Conservation (phyloP, 306 rosid species). For the Vigna unguiculata region DNA sequence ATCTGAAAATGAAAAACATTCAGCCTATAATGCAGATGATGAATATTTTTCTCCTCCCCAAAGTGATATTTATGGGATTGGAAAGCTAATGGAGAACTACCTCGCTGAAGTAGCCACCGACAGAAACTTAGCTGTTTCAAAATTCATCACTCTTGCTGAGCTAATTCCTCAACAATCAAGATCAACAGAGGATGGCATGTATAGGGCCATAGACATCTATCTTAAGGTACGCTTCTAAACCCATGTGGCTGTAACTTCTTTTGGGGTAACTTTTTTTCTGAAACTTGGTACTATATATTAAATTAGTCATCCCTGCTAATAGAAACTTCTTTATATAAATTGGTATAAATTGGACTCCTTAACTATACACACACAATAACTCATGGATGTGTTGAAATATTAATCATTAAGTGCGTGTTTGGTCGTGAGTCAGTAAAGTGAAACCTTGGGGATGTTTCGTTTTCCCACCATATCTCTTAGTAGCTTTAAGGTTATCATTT, state of each 20-base stretch:
- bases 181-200: slow-evolving; percentile 83
- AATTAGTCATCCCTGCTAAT: not conserved
- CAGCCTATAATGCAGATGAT: slow-evolving; percentile 52
- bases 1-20: slow-evolving; percentile 48
- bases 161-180: slow-evolving; percentile 82
- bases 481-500: not conserved
- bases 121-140: slow-evolving; percentile 66
- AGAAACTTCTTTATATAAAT: not conserved
- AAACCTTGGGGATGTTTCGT: too few species aligned
- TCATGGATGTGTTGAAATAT: not conserved
- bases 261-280: not conserved
- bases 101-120: slow-evolving; percentile 86
- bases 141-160: slow-evolving; percentile 71
- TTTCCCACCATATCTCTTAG: not conserved
- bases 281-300: not conserved
- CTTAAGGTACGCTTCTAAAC: slow-evolving; percentile 64
- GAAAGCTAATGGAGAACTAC: slow-evolving; percentile 80
- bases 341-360: not conserved
- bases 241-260: not conserved
- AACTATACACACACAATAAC: not conserved
- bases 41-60: slow-evolving; percentile 64
- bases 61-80: slow-evolving; percentile 64
- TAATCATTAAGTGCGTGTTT: not conserved
- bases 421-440: too few species aligned
- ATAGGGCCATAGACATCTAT: slow-evolving; percentile 91